Base-by-base conservation (phyloP, 73 alveolate genomes). In the Breviolum minutum region DNA sequence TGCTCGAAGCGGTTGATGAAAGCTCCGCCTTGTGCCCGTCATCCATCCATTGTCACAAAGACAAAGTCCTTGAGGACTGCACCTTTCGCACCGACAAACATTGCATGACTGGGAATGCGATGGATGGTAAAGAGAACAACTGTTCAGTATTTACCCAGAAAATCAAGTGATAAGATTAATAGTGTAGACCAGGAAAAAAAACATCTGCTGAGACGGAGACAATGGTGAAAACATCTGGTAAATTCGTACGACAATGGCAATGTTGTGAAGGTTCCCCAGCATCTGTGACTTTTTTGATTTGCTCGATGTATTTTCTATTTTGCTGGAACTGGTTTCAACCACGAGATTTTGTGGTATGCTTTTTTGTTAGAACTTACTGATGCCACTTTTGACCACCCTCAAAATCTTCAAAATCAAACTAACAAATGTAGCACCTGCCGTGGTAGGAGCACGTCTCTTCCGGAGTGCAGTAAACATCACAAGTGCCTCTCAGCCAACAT, bases 1-100 rank as follows among this genome's bases (percentile, higher is more conserved):
- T 27, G 20, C 48, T 76, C 17, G 60, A 20, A 6, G 85, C 22
- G 86, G 27, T 29, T 48, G 48, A 26, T 81, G 89, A 32, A 81
- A 14, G 22, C 30, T 20, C 32, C 32, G 29, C 97, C 97, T 90
- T 27, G 63, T 13, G 71, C 97, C 97, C 10, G 97, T 90, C 88
- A 71, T 90, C 97, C 97, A 90, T 16, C 97, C 97, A 54, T 90
- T 87, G 29, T 71, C 97, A 60, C 97, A 90, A 70, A 90, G 97
- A 76, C 97, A 90, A 5, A 70, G 69, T 62, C 97, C 97, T 40
- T 90, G 70, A 11, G 97, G 81, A 19, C 85, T 90, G 77, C 97
- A 90, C 97, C 96, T 89, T 84, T 9, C 13, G 68, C 69, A 27
- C 27, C 12, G 64, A 79, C 5, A 8, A 8, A 14, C 87, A 30